Percentiles rank a stretch among this genome's conserved stretches.
Conservation (phyloP, 2,329 filamentous ascomycete genomes). For the Fusarium sp. region DNA sequence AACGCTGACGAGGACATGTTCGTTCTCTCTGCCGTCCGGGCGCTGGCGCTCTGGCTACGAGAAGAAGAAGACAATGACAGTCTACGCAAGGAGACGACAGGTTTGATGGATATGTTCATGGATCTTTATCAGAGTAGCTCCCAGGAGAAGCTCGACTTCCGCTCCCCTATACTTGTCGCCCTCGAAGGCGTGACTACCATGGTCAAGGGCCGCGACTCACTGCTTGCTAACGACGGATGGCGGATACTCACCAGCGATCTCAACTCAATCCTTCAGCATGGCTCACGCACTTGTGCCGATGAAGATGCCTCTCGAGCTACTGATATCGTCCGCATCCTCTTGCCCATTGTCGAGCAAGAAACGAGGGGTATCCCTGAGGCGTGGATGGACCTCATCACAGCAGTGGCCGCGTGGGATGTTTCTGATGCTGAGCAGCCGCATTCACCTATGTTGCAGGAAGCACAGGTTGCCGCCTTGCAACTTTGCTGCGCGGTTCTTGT, state of each 20-base stretch:
- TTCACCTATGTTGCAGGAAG: slow-evolving; percentile 55
- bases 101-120: slow-evolving; percentile 72
- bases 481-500: slow-evolving; percentile 65
- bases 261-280: slow-evolving; percentile 54
- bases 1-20: slow-evolving; percentile 66
- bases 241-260: slow-evolving; percentile 63
- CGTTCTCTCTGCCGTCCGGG: slow-evolving; percentile 67
- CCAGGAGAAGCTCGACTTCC: slow-evolving; percentile 61
- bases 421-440: slow-evolving; percentile 44
- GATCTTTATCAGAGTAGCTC: slow-evolving; percentile 66
- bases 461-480: slow-evolving; percentile 66
- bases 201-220: slow-evolving; percentile 59
- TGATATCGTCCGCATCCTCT: slow-evolving; percentile 67
- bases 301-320: slow-evolving; percentile 59
- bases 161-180: slow-evolving; percentile 68
- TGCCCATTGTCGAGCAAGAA: slow-evolving; percentile 63
- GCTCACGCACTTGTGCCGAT: slow-evolving; percentile 40
- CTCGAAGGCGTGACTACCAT: slow-evolving; percentile 68
- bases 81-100: slow-evolving; percentile 67
- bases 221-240: slow-evolving; percentile 68
- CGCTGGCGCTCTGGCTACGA: slow-evolving; percentile 74
- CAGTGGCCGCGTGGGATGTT: slow-evolving; percentile 61
- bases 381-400: slow-evolving; percentile 68
- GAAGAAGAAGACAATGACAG: slow-evolving; percentile 76
- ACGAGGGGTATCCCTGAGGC: slow-evolving; percentile 59